Conservation (phyloP, 2,329 filamentous ascomycete genomes). For the Elsinoe fawcettii region DNA sequence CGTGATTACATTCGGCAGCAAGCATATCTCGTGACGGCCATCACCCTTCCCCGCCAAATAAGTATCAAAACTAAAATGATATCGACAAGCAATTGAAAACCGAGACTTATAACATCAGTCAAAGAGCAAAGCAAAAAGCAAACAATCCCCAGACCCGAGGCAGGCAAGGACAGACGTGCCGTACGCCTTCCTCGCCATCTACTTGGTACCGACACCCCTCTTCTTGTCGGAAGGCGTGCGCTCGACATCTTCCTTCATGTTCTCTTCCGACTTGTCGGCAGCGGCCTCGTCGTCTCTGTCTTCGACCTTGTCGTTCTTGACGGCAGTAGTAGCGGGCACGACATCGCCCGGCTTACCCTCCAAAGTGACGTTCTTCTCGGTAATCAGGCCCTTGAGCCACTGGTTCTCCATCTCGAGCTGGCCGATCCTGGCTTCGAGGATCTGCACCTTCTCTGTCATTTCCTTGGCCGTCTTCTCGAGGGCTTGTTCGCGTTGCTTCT, state of each 20-base stretch:
- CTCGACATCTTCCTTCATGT: conserved; percentile 13
- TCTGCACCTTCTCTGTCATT: conserved; percentile 41
- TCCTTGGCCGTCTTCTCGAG: conserved; percentile 46
- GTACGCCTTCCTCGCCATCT: conserved; percentile 13
- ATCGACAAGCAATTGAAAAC: neutral
- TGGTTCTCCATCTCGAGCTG: conserved; percentile 47
- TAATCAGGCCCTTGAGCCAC: conserved; percentile 46
- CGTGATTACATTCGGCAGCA: neutral
- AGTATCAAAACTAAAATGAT: neutral
- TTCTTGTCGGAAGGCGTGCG: conserved; percentile 8
- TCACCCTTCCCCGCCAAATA: neutral
- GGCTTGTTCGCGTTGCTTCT: conserved; percentile 48
- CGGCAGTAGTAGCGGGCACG: too few relatives aligned
- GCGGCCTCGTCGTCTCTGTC: neutral
- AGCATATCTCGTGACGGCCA: conserved; percentile 1
- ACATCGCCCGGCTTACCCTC: neutral
- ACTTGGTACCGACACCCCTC: conserved; percentile 12
- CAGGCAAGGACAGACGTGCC: conserved; percentile 15
- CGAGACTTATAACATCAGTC: neutral
- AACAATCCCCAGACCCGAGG: neutral
- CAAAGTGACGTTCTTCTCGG: conserved; percentile 37
- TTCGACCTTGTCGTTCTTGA: neutral
- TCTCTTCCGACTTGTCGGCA: neutral
- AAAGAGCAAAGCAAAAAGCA: neutral
- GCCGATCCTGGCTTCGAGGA: conserved; percentile 40